Evolutionary conservation across 2,329 filamentous ascomycete genomes (phyloP).

Genomic region (Sclerotinia trifoliorum): DNA sequence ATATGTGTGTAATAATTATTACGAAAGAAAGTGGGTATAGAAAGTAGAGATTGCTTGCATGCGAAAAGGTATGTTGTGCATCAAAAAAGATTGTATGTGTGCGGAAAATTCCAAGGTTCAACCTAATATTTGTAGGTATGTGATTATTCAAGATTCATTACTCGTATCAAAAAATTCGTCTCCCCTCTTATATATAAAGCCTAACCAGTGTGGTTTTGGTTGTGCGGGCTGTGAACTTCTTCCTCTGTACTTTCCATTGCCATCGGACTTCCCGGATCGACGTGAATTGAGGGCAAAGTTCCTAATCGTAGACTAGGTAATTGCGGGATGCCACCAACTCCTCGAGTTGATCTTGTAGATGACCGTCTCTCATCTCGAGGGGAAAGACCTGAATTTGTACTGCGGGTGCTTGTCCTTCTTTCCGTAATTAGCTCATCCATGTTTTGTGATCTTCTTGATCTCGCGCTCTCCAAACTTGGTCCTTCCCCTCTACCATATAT

Average conservation of each 20-base stretch:
- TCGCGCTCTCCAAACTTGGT: slow-evolving; percentile 17
- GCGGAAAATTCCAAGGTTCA: neutral
- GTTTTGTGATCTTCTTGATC: slow-evolving; percentile 29
- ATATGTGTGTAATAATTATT: slow-evolving; percentile 3
- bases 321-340: slow-evolving; percentile 46
- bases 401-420: slow-evolving; percentile 26
- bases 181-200: neutral
- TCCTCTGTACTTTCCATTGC: slow-evolving; percentile 13
- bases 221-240: slow-evolving; percentile 3
- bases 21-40: slow-evolving; percentile 12
- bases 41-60: slow-evolving; percentile 6
- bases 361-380: slow-evolving; percentile 14
- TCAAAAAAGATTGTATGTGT: slow-evolving; percentile 1
- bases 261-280: slow-evolving; percentile 44
- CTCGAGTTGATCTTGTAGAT: slow-evolving; percentile 33
- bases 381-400: slow-evolving; percentile 3
- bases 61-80: neutral
- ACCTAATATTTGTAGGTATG: neutral
- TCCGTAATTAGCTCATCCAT: slow-evolving; percentile 26
- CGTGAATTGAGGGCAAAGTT: slow-evolving; percentile 56
- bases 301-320: slow-evolving; percentile 53
- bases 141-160: slow-evolving; percentile 21
- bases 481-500: slow-evolving; percentile 29
- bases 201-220: neutral
- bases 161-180: slow-evolving; percentile 3